A percentile compares a stretch with the other conserved stretches of the same genome.
Evolutionary conservation across 306 rosid species (phyloP).

Genomic region (Vigna reflexopilosa): DNA sequence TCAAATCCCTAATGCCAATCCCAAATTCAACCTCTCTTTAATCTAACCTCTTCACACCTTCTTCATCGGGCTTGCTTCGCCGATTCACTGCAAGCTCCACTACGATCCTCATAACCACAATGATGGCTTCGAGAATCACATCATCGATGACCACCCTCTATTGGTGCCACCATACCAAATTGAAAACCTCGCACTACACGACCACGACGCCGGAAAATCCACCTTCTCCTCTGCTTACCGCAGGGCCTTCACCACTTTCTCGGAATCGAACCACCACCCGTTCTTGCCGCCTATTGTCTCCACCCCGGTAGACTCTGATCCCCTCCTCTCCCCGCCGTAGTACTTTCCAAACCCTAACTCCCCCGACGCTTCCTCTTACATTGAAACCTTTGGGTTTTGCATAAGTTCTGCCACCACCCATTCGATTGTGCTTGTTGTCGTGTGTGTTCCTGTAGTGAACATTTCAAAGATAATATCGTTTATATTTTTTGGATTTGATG

Average conservation of each 20-base stretch:
- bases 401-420: no score
- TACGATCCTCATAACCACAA: conserved; percentile 37
- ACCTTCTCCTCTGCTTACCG: conserved; percentile 72
- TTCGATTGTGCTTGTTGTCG: no score
- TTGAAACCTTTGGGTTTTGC: conserved; percentile 38
- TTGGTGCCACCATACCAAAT: conserved; percentile 56
- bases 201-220: conserved; percentile 3
- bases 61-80: conserved; percentile 10
- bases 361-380: conserved; percentile 46
- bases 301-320: conserved; percentile 53
- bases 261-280: conserved; percentile 54
- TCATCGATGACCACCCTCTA: conserved; percentile 56
- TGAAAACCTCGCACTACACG: conserved; percentile 66
- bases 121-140: conserved; percentile 84
- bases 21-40: no score
- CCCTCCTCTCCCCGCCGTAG: conserved; percentile 57
- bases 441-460: no score
- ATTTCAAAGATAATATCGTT: no score
- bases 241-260: conserved; percentile 72
- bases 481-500: no score
- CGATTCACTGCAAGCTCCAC: conserved; percentile 12
- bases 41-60: background rate
- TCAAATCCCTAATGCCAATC: no score
- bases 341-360: conserved; percentile 48
- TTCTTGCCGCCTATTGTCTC: conserved; percentile 48